Conservation (phyloP, 768 basidiomycete species). For the Gloeophyllum trabeum region DNA sequence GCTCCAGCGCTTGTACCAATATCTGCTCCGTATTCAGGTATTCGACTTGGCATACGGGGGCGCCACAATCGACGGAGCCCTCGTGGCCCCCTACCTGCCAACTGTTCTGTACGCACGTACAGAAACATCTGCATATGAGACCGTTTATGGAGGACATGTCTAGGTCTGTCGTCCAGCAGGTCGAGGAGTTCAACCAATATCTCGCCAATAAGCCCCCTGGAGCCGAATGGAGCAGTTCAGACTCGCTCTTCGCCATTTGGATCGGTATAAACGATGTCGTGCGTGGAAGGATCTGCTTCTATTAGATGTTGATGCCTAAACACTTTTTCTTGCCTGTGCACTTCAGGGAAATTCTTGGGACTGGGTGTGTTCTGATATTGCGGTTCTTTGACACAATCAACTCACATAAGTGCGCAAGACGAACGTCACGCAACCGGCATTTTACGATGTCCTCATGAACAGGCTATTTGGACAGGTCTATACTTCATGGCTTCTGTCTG, state of each 20-base stretch:
- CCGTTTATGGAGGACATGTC: background rate
- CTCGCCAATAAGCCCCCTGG: constrained; percentile 20
- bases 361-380: constrained; percentile 37
- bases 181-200: constrained; percentile 19
- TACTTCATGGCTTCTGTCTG: background rate
- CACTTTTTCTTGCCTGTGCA: background rate
- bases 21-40: constrained; percentile 10
- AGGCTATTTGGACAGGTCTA: constrained; percentile 22
- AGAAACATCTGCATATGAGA: background rate
- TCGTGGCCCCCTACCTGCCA: constrained; percentile 23
- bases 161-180: constrained; percentile 24
- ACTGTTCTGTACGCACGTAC: constrained; percentile 20
- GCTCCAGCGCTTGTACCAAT: too few species aligned
- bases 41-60: constrained; percentile 26
- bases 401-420: too few species aligned
- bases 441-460: constrained; percentile 21
- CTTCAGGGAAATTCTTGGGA: constrained; percentile 34
- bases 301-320: too few species aligned
- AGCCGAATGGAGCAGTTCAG: constrained; percentile 19
- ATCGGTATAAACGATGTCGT: constrained; percentile 28
- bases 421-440: constrained; percentile 21
- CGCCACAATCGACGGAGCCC: constrained; percentile 24
- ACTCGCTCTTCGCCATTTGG: constrained; percentile 24
- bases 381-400: too few species aligned
- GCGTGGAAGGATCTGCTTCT: too few species aligned